These are phyloP conservation scores for Plantago ovata DNA, from an alignment of 257 asterid species.

Conservation along the genomic window DNA sequence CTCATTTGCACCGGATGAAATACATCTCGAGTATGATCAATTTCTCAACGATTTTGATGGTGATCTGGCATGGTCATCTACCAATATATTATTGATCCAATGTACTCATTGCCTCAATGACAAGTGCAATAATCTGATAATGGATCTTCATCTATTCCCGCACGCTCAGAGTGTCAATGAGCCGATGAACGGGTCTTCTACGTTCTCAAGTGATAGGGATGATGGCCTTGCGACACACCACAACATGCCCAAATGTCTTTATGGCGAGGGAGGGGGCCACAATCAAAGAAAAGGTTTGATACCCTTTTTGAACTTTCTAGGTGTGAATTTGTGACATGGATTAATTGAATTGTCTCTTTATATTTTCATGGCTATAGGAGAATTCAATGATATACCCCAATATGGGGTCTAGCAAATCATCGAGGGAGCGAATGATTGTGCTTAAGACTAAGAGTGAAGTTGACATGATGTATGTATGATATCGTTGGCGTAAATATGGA, in stretches of 20 bases:
- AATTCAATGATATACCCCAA: constrained; percentile 25
- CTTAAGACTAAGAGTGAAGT: constrained; percentile 93
- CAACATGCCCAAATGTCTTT: constrained; percentile 60
- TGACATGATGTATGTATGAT: constrained; percentile 86
- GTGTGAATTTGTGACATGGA: not conserved
- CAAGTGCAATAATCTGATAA: constrained; percentile 28
- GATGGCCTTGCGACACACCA: constrained; percentile 60
- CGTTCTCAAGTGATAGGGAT: constrained; percentile 63
- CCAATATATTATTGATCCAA: constrained; percentile 34
- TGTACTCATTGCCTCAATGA: constrained; percentile 31
- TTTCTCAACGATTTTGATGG: constrained; percentile 27
- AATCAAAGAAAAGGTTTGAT: constrained; percentile 77
- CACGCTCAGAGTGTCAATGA: constrained; percentile 37
- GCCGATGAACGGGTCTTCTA: constrained; percentile 47
- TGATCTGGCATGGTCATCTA: constrained; percentile 37
- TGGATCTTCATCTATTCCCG: constrained; percentile 22
- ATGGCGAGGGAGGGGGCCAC: constrained; percentile 77
- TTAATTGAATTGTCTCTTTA: not conserved
- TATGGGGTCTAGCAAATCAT: constrained; percentile 43
- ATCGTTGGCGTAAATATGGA: constrained; percentile 95
- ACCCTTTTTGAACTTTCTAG: constrained; percentile 8
- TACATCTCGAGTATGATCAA: constrained; percentile 45
- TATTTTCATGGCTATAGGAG: constrained; percentile 25
- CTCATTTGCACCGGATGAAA: constrained; percentile 34
- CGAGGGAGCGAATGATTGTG: constrained; percentile 81